Evolutionary conservation across 257 asterid genomes (phyloP), one percentile per base, ranked within the genome.

Genomic region (Nicotiana tomentosiformis): DNA sequence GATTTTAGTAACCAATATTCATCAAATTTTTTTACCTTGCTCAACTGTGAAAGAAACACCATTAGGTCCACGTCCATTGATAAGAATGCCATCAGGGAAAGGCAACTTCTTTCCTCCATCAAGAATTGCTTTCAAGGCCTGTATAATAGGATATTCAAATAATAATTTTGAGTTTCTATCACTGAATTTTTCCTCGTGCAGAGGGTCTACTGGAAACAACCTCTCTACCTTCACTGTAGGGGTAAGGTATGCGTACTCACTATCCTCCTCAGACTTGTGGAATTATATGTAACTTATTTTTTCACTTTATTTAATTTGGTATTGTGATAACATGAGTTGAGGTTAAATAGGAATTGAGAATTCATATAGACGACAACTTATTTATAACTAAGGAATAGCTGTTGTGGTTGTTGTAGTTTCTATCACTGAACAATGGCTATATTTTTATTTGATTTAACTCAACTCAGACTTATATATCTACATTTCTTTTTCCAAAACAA

Each of bases 11-110:
- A 14, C 39, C 51, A 33, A 33, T 32, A 23, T 30, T 43, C 4
- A 32, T 3, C 12, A 4, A 14, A 7, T 46, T 46, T 18, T 51
- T 37, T 81, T 35, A 81, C 84, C 84, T 81, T 55, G 84, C 80
- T 92, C 93, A 17, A 96, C 85, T 33, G 88, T 90, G 88, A 93
- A 90, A 26, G 94, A 87, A 55, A 93, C 85, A 5, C 84, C 87
- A 66, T 90, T 92, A 11, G 95, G 90, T 49, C 96, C 97, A 12
- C 95, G 97, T 9, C 99, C 99, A 4, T 96, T 96, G 86, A 96
- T 92, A 7, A 94, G 98, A 77, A 96, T 86, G 4, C 91, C 98
- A 81, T 96, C 99, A 1, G 98, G 96, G 29, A 88, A 91, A 37
- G 94, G 98, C 43, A 96, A 82, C 83, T 89, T 94, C 87, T 86